Percentiles rank a stretch among this genome's conserved stretches.
Evolutionary conservation across 2,329 filamentous ascomycete species (phyloP).

Genomic region (Chaetomium strumarium): DNA sequence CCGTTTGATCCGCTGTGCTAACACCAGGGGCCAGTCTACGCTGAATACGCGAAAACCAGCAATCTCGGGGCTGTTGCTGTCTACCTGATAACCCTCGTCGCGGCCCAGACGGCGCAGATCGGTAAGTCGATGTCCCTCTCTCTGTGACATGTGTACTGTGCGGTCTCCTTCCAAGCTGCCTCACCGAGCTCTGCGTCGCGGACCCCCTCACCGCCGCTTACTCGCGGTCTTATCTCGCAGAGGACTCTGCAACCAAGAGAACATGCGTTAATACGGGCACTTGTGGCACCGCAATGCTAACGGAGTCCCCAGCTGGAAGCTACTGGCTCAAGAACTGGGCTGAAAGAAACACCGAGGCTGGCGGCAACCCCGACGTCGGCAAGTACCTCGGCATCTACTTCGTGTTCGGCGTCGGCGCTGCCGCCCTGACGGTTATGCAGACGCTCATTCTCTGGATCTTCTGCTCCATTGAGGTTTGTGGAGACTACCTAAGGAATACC

Average conservation of each 20-base stretch:
- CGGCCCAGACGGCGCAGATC: conserved; percentile 76
- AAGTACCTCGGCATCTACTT: conserved; percentile 96
- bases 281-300: conserved; percentile 9
- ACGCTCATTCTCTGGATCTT: conserved; percentile 98
- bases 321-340: conserved; percentile 95
- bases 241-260: neutral
- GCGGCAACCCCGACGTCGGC: conserved; percentile 68
- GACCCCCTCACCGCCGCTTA: conserved; percentile 1
- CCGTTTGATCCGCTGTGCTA: conserved; percentile 6
- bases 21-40: conserved; percentile 57
- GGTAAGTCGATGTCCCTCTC: conserved; percentile 42
- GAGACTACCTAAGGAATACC: conserved; percentile 8
- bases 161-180: conserved; percentile 18
- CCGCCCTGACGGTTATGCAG: conserved; percentile 79
- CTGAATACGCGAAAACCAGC: conserved; percentile 90
- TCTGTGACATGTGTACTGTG: neutral
- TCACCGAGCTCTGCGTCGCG: conserved; percentile 1
- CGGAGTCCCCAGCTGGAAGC: conserved; percentile 53
- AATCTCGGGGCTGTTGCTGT: conserved; percentile 78
- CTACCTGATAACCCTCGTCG: conserved; percentile 71
- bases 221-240: no score
- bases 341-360: conserved; percentile 63
- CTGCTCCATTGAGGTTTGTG: conserved; percentile 86
- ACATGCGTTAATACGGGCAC: neutral
- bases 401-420: conserved; percentile 82